Evolutionary conservation across 2,329 filamentous ascomycete genomes (phyloP).

Genomic region (Ophiocordyceps camponoti-leonardi): DNA sequence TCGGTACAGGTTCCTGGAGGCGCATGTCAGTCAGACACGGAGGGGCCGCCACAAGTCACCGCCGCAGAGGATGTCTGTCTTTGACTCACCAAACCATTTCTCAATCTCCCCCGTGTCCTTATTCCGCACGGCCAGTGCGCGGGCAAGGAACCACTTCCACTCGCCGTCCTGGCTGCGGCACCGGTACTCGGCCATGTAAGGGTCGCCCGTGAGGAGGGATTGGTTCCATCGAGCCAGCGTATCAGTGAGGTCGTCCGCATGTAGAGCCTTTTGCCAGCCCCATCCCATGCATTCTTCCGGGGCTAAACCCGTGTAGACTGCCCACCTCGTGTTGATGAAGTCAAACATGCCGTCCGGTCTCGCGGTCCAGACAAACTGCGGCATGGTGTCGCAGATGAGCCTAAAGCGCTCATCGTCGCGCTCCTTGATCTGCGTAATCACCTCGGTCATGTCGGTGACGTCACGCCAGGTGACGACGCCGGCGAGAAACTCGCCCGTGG

Average conservation of each 20-base stretch:
- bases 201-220: conserved; percentile 47
- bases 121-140: conserved; percentile 51
- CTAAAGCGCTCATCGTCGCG: conserved; percentile 59
- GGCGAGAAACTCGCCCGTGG: conserved; percentile 54
- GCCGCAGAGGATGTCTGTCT: conserved; percentile 11
- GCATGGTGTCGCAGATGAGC: conserved; percentile 58
- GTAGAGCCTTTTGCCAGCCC: conserved; percentile 47
- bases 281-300: conserved; percentile 43
- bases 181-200: conserved; percentile 55
- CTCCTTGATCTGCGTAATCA: conserved; percentile 52
- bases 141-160: conserved; percentile 65
- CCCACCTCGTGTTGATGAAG: conserved; percentile 66
- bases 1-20: conserved; percentile 53
- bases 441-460: conserved; percentile 50
- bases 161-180: conserved; percentile 48
- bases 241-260: conserved; percentile 49
- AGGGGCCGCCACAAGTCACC: neutral
- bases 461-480: conserved; percentile 58
- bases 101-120: conserved; percentile 35
- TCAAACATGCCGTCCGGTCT: conserved; percentile 48
- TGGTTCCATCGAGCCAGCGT: conserved; percentile 40
- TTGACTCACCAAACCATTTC: neutral
- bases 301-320: conserved; percentile 56
- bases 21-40: neutral
- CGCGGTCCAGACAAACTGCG: conserved; percentile 59